phyloP scores from a whole-genome alignment of 129 eudicot genomes.

The Helianthus annuus region DNA sequence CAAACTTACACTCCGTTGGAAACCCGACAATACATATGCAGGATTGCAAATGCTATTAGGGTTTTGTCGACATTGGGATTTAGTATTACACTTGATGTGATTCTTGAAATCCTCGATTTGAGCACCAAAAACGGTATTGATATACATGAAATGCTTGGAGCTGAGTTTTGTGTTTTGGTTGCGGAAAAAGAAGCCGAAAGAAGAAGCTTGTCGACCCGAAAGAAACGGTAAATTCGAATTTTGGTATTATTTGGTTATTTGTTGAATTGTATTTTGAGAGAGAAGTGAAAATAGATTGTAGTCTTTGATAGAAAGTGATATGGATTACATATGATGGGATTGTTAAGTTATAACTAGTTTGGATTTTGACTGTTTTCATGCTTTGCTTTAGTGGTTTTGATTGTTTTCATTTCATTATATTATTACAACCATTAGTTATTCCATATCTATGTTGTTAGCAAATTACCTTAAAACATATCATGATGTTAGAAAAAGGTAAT shows the following conservation, averaged over 20 bases:
- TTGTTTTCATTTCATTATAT: not conserved
- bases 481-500: no score
- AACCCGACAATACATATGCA: conserved; percentile 70
- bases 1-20: conserved; percentile 52
- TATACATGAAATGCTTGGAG: conserved; percentile 89
- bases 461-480: no score
- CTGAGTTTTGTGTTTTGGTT: conserved; percentile 81
- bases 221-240: conserved; percentile 33
- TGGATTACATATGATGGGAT: conserved; percentile 13
- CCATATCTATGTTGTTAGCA: no score
- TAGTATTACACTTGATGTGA: conserved; percentile 61
- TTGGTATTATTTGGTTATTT: not conserved
- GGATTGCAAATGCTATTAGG: conserved; percentile 76
- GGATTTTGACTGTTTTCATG: not conserved
- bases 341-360: conserved; percentile 16
- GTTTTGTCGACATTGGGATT: conserved; percentile 73
- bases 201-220: conserved; percentile 46
- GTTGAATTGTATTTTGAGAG: conserved; percentile 2
- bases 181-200: conserved; percentile 87
- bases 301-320: conserved; percentile 19
- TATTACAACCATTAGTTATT: not conserved
- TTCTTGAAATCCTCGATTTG: conserved; percentile 52
- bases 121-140: conserved; percentile 51
- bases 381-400: not conserved
- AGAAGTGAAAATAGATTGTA: conserved; percentile 26